These are phyloP conservation scores for Rhodotorula sphaerocarpa DNA, from an alignment of 768 basidiomycete species.

Conservation along the genomic window DNA sequence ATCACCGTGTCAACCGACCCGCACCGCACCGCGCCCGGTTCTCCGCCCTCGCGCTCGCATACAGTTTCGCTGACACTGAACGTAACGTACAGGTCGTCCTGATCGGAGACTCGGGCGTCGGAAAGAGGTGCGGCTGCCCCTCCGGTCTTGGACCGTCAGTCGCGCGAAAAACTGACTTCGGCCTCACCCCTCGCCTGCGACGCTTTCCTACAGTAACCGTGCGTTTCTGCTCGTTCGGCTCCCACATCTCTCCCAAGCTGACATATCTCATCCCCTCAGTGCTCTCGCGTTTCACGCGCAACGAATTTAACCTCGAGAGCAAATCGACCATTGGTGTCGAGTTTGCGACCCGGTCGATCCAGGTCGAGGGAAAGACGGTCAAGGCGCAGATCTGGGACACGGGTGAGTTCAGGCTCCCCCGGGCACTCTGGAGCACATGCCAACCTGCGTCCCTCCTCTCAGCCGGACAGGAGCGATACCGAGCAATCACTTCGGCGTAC, in stretches of 20 bases:
- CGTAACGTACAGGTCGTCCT: constrained; percentile 98
- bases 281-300: constrained; percentile 98
- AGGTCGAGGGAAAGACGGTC: constrained; percentile 90
- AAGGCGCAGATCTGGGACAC: constrained; percentile 99
- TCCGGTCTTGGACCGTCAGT: not conserved
- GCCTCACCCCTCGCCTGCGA: not conserved
- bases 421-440: no score
- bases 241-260: not conserved
- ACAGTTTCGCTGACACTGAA: no score
- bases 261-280: constrained; percentile 51
- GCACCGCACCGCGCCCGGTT: no score
- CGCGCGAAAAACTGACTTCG: not conserved
- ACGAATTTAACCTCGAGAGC: constrained; percentile 97
- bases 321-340: constrained; percentile 98
- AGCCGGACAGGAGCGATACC: constrained; percentile 96
- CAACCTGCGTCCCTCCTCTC: constrained; percentile 14
- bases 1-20: no score
- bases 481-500: constrained; percentile 88
- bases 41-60: no score
- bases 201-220: constrained; percentile 63
- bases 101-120: constrained; percentile 97
- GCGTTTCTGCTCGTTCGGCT: constrained; percentile 38
- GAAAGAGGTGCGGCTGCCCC: constrained; percentile 80
- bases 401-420: constrained; percentile 53
- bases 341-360: constrained; percentile 91